Base-by-base conservation (phyloP, 78 protist genomes). In the Dictyostelium brefeldianum region DNA sequence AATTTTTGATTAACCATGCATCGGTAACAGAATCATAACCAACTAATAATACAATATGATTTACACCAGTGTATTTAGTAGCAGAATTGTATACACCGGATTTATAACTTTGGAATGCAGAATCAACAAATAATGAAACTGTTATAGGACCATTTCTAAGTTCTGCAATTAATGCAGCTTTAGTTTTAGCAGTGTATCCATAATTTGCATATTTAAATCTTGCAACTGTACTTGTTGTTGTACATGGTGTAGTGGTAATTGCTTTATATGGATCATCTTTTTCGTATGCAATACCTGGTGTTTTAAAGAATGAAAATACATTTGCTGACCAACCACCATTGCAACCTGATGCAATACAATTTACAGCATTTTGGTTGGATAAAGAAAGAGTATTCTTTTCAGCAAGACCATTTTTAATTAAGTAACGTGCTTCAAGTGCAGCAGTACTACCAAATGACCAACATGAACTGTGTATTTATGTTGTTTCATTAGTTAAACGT, bases 371-470 rank as follows among this genome's bases (percentile, higher is more conserved):
- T 75, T 84, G 92, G 12, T 84, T 80, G 5, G 92, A 71, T n/a
- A 73, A 46, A 57, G 59, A 75, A 41, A 84, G 27, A 36, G 90
- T 70, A 1, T n/a, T 18, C 20, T 67, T 47, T 82, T 29, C 56
- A n/a, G 81, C 0, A 0, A 20, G 3, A 56, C 75, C 75, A 62
- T 54, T 31, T 29, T 87, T 87, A 14, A 77, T 87, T 15, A 64
- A n/a, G 22, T 74, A 77, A 36, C 84, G 50, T 18, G 84, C 48
- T 65, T 87, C 93, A 3, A 70, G 11, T 41, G 57, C 67, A 12
- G 93, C 93, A 31, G 69, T 31, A 27, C 83, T 48, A 1, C 96
- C 89, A 84, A 96, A 96, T 20, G 97, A 54, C 96, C 97, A 97
- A 89, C 98, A 96, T 36, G 90, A 78, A 27, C 97, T n/a, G n/a